These are phyloP conservation scores for Triticum urartu DNA, from an alignment of 176 grass and related monocot species.

Conservation along the genomic window DNA sequence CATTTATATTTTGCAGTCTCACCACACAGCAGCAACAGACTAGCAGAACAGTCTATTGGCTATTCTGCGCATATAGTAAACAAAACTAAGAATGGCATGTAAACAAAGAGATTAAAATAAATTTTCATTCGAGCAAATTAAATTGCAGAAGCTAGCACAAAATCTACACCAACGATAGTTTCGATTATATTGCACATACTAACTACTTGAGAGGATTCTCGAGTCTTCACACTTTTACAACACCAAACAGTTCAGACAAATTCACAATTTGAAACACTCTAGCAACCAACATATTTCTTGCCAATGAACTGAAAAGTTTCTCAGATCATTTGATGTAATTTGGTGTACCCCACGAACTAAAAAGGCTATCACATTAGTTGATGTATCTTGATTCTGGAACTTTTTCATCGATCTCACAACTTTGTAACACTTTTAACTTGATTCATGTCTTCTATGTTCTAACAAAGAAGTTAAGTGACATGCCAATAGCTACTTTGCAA, in stretches of 20 bases:
- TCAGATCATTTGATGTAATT: background rate
- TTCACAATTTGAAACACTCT: background rate
- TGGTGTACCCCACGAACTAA: background rate
- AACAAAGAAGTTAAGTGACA: background rate
- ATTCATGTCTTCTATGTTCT: constrained; percentile 8
- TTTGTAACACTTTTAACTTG: constrained; percentile 5
- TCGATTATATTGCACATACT: background rate
- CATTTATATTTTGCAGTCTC: background rate
- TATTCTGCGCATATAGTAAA: background rate
- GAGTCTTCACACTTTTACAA: background rate
- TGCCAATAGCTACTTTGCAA: background rate
- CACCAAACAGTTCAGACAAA: background rate
- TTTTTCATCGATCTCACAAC: constrained; percentile 10
- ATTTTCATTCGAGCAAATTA: background rate
- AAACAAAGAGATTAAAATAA: background rate
- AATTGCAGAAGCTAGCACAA: background rate
- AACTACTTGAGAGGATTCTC: background rate
- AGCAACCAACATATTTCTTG: constrained; percentile 1
- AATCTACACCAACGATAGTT: background rate
- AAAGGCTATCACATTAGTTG: constrained; percentile 7
- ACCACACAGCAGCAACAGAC: background rate
- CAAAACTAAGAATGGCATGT: background rate
- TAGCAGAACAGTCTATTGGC: background rate
- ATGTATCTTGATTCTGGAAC: background rate
- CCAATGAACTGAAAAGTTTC: background rate